phyloP scores from a whole-genome alignment of 2,329 filamentous ascomycete species.

The Bipolaris cookei region DNA sequence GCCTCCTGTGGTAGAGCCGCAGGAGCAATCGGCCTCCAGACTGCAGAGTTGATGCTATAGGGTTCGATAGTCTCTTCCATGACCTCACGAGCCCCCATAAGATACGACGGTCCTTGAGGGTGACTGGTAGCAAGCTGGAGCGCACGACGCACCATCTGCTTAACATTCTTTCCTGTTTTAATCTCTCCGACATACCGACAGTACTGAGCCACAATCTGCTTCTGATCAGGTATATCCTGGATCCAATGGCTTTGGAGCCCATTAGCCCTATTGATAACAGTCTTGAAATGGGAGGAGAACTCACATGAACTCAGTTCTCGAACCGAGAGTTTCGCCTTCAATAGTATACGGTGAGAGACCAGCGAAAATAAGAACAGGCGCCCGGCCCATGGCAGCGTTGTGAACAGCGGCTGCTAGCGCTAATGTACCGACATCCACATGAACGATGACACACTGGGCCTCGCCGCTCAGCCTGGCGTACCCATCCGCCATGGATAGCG shows the following conservation, averaged over 20 bases:
- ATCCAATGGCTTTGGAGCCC: conserved; percentile 67
- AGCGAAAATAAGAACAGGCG: conserved; percentile 78
- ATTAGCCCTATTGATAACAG: neutral
- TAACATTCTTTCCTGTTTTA: conserved; percentile 82
- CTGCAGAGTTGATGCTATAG: conserved; percentile 56
- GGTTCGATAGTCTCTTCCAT: conserved; percentile 78
- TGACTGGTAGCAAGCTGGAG: conserved; percentile 80
- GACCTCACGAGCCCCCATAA: conserved; percentile 78
- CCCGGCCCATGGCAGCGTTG: conserved; percentile 76
- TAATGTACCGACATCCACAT: conserved; percentile 83
- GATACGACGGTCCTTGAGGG: conserved; percentile 79
- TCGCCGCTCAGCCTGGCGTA: conserved; percentile 72
- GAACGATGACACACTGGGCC: conserved; percentile 78
- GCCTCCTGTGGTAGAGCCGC: conserved; percentile 65
- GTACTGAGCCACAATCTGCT: conserved; percentile 81
- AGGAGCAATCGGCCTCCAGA: conserved; percentile 75
- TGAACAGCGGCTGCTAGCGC: conserved; percentile 78
- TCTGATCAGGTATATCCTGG: conserved; percentile 82
- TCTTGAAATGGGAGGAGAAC: neutral
- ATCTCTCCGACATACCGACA: conserved; percentile 84
- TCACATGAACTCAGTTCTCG: conserved; percentile 74
- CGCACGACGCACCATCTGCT: conserved; percentile 86
- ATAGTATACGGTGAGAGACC: conserved; percentile 77
- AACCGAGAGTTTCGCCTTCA: conserved; percentile 76
- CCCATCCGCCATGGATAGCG: conserved; percentile 83